These are phyloP conservation scores for Cladophialophora exuberans DNA, from an alignment of 2,329 filamentous ascomycete species.

Conservation along the genomic window DNA sequence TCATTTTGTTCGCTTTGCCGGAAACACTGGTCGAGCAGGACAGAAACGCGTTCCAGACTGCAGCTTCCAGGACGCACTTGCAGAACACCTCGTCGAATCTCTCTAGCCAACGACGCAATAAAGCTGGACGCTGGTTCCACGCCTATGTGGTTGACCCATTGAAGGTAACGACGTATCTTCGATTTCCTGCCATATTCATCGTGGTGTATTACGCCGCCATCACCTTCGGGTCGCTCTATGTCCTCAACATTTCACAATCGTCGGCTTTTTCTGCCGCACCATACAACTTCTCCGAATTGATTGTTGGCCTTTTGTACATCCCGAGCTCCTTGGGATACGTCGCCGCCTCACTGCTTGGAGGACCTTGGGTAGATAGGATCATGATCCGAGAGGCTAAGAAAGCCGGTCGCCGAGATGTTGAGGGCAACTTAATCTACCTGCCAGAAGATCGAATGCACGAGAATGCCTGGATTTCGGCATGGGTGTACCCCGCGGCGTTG, in stretches of 20 bases:
- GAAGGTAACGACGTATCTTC: background rate
- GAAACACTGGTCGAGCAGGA: background rate
- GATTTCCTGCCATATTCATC: background rate
- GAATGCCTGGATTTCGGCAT: background rate
- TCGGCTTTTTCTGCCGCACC: background rate
- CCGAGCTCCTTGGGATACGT: background rate
- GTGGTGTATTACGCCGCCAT: background rate
- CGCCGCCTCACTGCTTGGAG: background rate
- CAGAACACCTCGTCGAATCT: too few relatives aligned
- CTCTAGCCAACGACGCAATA: too few relatives aligned
- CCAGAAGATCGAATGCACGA: background rate
- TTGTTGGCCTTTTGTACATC: background rate
- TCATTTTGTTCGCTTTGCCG: constrained; percentile 43
- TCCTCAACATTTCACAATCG: background rate
- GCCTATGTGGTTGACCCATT: background rate
- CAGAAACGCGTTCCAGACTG: background rate
- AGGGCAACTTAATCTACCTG: background rate
- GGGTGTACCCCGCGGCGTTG: background rate
- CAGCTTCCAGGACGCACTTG: background rate
- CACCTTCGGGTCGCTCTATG: background rate
- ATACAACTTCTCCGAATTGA: background rate
- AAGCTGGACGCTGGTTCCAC: background rate
- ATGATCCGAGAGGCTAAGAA: background rate
- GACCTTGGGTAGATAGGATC: background rate
- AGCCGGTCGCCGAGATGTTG: background rate